These are phyloP conservation scores for Coemansia sp. DNA, from an alignment of 192 early-diverging fungal species.

Conservation along the genomic window DNA sequence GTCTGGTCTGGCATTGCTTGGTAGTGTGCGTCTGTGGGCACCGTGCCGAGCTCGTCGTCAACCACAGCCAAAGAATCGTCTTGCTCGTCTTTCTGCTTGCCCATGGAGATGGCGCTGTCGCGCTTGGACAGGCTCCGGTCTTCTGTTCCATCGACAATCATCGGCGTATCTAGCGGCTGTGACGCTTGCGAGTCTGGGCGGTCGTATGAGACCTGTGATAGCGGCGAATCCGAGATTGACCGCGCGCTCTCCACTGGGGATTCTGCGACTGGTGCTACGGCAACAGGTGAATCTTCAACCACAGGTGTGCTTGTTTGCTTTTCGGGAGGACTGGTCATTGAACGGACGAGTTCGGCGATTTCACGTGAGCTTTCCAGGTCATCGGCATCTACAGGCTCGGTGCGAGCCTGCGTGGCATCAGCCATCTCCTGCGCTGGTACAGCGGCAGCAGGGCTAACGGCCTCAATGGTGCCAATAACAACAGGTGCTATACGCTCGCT, in stretches of 20 bases:
- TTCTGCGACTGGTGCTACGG: neutral
- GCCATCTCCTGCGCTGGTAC: neutral
- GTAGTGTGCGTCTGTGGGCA: slow-evolving; percentile 11
- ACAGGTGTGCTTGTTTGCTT: neutral
- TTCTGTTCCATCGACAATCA: slow-evolving; percentile 4
- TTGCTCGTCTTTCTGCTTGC: slow-evolving; percentile 15
- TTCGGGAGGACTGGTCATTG: slow-evolving; percentile 8
- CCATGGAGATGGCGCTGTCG: slow-evolving; percentile 49
- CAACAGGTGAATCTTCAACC: neutral
- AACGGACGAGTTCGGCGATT: slow-evolving; percentile 9
- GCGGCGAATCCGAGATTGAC: slow-evolving; percentile 17
- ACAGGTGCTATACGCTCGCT: slow-evolving; percentile 32
- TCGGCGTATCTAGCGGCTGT: slow-evolving; percentile 2
- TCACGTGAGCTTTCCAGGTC: slow-evolving; percentile 9
- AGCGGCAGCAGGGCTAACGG: neutral
- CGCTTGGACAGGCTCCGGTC: slow-evolving; percentile 21
- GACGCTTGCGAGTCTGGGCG: slow-evolving; percentile 38
- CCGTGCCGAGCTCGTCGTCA: slow-evolving; percentile 7
- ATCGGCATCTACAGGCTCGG: slow-evolving; percentile 5
- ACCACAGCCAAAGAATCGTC: neutral
- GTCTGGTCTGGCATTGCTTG: slow-evolving; percentile 2
- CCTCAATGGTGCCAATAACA: slow-evolving; percentile 38
- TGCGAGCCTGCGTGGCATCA: slow-evolving; percentile 15
- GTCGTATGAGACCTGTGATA: slow-evolving; percentile 44
- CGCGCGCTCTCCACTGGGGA: neutral